Evolutionary conservation across 1,284 basidiomycete species (phyloP).

Genomic region (Trichosporon ovoides): DNA sequence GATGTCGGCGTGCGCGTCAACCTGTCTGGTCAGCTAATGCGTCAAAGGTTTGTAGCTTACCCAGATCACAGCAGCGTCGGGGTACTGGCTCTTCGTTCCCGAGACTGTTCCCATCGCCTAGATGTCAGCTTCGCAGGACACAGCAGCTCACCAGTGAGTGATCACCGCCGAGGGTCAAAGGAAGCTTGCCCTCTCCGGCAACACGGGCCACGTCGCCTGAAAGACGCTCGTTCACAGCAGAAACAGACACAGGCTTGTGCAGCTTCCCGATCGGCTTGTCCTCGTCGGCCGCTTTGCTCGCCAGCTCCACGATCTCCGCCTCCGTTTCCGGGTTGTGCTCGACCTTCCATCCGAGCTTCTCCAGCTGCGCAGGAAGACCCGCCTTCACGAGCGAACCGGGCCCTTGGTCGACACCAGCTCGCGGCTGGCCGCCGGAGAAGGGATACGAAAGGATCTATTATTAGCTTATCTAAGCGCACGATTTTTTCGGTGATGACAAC

Average conservation of each 20-base stretch:
- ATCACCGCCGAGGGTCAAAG: conserved; percentile 93
- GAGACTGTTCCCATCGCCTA: conserved; percentile 78
- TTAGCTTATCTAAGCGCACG: neutral
- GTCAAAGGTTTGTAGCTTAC: conserved; percentile 29
- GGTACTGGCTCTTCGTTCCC: conserved; percentile 51
- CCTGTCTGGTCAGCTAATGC: conserved; percentile 22
- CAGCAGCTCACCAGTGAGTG: conserved; percentile 69
- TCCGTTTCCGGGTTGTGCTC: conserved; percentile 79
- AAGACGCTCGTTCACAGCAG: conserved; percentile 73
- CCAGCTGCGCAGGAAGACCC: conserved; percentile 71
- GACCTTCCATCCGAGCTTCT: conserved; percentile 80
- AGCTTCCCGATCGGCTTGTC: conserved; percentile 82
- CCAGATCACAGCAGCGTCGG: conserved; percentile 81
- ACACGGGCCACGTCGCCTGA: conserved; percentile 70
- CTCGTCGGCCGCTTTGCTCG: conserved; percentile 28
- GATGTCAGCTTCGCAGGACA: neutral
- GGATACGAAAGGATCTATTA: conserved; percentile 65
- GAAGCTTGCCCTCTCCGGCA: conserved; percentile 70
- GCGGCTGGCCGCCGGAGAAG: conserved; percentile 59
- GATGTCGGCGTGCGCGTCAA: conserved; percentile 91
- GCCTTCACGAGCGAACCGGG: conserved; percentile 81
- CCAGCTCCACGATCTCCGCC: conserved; percentile 59
- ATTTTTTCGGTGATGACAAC: too few species aligned
- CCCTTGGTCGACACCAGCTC: conserved; percentile 81
- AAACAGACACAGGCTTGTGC: conserved; percentile 82